Conservation (phyloP, 73 alveolate genomes). For the Paramecium primaurelia region DNA sequence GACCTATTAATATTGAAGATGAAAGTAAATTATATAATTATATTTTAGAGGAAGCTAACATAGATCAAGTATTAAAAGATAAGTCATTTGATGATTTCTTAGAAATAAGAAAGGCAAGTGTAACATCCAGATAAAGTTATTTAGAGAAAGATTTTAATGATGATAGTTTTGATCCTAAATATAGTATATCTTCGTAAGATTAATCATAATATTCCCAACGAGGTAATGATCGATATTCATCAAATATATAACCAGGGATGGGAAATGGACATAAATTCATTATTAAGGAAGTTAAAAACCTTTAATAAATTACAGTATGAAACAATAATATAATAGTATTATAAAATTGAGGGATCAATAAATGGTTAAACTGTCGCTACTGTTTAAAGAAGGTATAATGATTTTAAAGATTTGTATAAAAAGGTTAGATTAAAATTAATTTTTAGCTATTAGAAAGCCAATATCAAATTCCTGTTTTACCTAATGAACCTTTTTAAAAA, state of each 20-base stretch:
- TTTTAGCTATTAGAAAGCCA: not conserved
- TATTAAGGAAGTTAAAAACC: not conserved
- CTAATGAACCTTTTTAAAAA: not conserved
- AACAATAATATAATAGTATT: not conserved
- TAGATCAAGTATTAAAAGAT: not conserved
- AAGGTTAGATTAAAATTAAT: not conserved
- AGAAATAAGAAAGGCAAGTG: not conserved
- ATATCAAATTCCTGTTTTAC: not conserved
- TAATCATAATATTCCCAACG: not conserved
- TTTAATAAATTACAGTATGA: not conserved
- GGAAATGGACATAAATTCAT: not conserved
- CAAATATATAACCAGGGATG: not conserved
- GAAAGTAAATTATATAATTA: not conserved
- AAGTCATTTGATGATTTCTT: not conserved
- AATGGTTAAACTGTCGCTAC: not conserved
- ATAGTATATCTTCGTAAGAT: not conserved
- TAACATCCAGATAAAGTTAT: not conserved
- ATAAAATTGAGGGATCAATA: not conserved
- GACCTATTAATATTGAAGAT: not conserved
- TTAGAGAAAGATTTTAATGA: not conserved
- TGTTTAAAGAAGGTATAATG: conserved; percentile 21
- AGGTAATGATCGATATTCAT: not conserved
- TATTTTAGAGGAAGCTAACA: not conserved
- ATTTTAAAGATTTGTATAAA: conserved; percentile 10
- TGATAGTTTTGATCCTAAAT: not conserved